These are phyloP conservation scores for Leccinum variicolor DNA, from an alignment of 768 basidiomycete genomes.

Conservation along the genomic window DNA sequence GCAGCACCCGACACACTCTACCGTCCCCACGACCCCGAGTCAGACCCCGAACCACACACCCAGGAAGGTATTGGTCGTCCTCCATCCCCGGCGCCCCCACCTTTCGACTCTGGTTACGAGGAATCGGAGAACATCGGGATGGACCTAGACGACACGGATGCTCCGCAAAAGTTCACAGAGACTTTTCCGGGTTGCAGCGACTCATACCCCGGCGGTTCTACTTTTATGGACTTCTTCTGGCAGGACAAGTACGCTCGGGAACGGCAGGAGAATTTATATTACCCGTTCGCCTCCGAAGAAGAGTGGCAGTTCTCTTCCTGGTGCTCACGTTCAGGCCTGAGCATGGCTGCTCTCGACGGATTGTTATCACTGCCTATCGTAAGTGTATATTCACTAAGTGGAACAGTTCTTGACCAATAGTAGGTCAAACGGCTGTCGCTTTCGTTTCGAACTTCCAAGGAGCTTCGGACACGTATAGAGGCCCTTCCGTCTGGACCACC, in stretches of 20 bases:
- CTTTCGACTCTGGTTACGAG: background rate
- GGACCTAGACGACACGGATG: background rate
- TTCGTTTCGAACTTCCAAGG: too few species aligned
- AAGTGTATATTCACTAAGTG: background rate
- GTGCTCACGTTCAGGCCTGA: background rate
- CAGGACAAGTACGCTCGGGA: background rate
- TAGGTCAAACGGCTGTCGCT: background rate
- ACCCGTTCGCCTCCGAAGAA: background rate
- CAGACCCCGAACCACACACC: background rate
- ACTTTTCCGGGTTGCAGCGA: background rate
- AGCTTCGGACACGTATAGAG: too few species aligned
- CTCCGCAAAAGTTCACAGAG: background rate
- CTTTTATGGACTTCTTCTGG: constrained; percentile 3
- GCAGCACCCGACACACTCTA: background rate
- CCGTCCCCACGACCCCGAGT: background rate
- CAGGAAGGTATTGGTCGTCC: background rate
- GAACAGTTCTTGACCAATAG: background rate
- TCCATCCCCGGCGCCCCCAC: background rate
- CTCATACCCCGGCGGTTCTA: background rate
- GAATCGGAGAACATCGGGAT: background rate
- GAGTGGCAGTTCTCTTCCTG: background rate
- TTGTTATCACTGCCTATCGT: background rate
- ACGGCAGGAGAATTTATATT: background rate
- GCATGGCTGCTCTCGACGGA: background rate
- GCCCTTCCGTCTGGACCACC: too few species aligned